Conservation (phyloP, 495 filamentous ascomycete genomes). For the Xylaria intraflava region DNA sequence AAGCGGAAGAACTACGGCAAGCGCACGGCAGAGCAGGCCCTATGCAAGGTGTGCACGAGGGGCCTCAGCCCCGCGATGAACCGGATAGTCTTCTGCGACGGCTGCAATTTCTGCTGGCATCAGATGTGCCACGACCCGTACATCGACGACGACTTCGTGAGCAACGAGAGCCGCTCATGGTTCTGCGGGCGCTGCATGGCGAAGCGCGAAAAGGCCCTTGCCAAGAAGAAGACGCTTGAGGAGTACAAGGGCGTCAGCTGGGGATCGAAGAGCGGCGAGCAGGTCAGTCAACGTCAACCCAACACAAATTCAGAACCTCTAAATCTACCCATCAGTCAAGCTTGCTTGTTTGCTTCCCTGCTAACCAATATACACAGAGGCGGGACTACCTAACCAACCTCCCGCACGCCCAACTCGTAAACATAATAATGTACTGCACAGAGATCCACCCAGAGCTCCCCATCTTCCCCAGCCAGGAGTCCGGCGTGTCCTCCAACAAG, state of each 20-base stretch:
- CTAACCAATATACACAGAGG: constrained; percentile 21
- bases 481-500: constrained; percentile 8
- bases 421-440: constrained; percentile 29
- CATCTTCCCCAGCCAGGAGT: constrained; percentile 33
- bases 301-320: no score
- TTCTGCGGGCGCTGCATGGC: constrained; percentile 61
- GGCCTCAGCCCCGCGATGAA: constrained; percentile 70
- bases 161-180: constrained; percentile 62
- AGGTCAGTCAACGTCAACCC: constrained; percentile 34
- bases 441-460: constrained; percentile 38
- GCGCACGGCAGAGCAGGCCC: constrained; percentile 43
- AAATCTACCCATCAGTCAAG: constrained; percentile 9
- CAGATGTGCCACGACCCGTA: constrained; percentile 84
- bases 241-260: constrained; percentile 36
- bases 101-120: constrained; percentile 83
- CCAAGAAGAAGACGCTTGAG: constrained; percentile 26
- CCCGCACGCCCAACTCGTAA: constrained; percentile 31
- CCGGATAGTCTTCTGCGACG: constrained; percentile 91
- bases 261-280: constrained; percentile 35
- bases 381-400: constrained; percentile 35
- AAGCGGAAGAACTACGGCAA: constrained; percentile 41
- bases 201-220: constrained; percentile 42
- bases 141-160: constrained; percentile 64
- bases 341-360: no score
- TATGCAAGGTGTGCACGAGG: constrained; percentile 74